A percentile compares a stretch with the other conserved stretches of the same genome.
phyloP scores from a whole-genome alignment of 2,329 filamentous ascomycete species.

The Cytospora mali region DNA sequence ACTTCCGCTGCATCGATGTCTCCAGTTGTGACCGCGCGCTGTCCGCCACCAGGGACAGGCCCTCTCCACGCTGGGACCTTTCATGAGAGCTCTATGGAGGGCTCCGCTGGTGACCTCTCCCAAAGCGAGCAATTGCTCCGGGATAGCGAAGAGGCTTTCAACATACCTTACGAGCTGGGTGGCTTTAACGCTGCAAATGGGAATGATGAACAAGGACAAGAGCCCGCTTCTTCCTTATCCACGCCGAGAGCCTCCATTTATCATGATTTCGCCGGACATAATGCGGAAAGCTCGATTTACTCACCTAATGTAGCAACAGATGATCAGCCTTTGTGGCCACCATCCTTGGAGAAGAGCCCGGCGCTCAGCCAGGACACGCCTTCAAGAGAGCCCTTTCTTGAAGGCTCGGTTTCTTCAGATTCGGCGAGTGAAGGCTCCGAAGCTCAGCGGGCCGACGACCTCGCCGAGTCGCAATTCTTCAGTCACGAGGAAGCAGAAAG shows the following conservation, averaged over 20 bases:
- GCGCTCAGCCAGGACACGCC: background rate
- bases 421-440: constrained; percentile 37
- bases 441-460: constrained; percentile 47
- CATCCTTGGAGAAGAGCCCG: background rate
- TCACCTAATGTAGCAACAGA: constrained; percentile 31
- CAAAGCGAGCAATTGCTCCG: constrained; percentile 41
- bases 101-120: constrained; percentile 37
- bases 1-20: constrained; percentile 56
- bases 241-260: constrained; percentile 59
- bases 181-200: constrained; percentile 40
- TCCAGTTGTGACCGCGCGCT: constrained; percentile 39
- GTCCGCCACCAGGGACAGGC: constrained; percentile 33
- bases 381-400: background rate
- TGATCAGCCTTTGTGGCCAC: constrained; percentile 38
- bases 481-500: constrained; percentile 81
- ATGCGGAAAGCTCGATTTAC: background rate
- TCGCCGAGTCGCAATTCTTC: constrained; percentile 69
- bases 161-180: constrained; percentile 57
- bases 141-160: constrained; percentile 59
- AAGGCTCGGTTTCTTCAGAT: constrained; percentile 32
- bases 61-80: constrained; percentile 29
- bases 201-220: constrained; percentile 39
- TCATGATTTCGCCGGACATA: constrained; percentile 37
- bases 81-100: constrained; percentile 36
- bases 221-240: constrained; percentile 41